Conservation (phyloP, 2,329 filamentous ascomycete genomes). For the Fusarium gaditjirri region DNA sequence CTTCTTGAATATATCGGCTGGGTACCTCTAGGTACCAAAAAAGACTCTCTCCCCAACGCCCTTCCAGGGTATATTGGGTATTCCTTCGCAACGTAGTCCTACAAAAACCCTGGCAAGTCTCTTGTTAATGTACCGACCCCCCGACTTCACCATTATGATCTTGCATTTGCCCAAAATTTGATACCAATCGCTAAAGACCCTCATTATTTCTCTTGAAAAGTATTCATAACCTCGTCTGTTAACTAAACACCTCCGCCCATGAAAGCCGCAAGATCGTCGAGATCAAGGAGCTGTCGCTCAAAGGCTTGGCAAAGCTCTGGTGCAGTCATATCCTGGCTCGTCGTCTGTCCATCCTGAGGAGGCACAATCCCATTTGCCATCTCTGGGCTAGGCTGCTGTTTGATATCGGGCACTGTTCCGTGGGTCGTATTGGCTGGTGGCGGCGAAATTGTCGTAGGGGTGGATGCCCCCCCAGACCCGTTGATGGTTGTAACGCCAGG, state of each 20-base stretch:
- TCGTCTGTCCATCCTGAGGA: constrained; percentile 48
- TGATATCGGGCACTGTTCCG: constrained; percentile 47
- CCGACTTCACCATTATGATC: constrained; percentile 13
- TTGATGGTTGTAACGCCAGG: constrained; percentile 69
- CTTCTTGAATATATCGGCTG: constrained; percentile 15
- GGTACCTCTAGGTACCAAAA: constrained; percentile 15
- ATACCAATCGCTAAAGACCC: constrained; percentile 16
- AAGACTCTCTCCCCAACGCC: constrained; percentile 43
- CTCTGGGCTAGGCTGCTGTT: constrained; percentile 52
- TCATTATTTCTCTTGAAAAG: constrained; percentile 15
- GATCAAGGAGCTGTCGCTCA: constrained; percentile 68
- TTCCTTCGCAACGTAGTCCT: constrained; percentile 40
- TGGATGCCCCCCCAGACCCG: constrained; percentile 61
- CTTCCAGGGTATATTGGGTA: constrained; percentile 46
- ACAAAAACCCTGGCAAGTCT: constrained; percentile 17
- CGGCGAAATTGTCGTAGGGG: constrained; percentile 60
- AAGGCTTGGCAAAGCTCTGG: constrained; percentile 68
- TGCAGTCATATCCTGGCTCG: constrained; percentile 66
- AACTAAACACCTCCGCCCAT: constrained; percentile 69
- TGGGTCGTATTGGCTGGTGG: constrained; percentile 46
- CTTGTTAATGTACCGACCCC: neutral
- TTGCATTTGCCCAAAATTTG: neutral
- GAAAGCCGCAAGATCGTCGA: constrained; percentile 70
- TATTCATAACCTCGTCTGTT: constrained; percentile 13
- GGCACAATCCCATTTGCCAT: constrained; percentile 48